Evolutionary conservation across 305 asterid species (phyloP).

Genomic region (Fraxinus xanthoxyloides): DNA sequence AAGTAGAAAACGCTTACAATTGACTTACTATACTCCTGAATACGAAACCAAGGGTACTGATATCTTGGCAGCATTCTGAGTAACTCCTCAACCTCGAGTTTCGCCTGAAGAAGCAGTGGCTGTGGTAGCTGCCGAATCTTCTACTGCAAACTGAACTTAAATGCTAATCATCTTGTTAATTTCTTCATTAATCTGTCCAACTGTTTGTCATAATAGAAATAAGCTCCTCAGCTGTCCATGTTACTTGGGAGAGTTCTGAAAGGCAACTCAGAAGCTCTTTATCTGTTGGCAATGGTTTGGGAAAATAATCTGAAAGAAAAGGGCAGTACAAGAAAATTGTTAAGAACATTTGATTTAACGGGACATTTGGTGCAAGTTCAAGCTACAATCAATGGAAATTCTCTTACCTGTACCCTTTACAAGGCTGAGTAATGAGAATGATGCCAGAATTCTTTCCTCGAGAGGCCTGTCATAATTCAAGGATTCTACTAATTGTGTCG

Average conservation of each 20-base stretch:
- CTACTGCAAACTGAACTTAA: background rate
- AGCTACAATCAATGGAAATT: background rate
- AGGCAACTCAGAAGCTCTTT: conserved; percentile 41
- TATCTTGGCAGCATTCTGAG: background rate
- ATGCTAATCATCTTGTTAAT: background rate
- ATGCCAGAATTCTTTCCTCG: conserved; percentile 71
- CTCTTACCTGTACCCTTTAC: conserved; percentile 55
- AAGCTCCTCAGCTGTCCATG: conserved; percentile 78
- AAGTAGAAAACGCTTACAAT: background rate
- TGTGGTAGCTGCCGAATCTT: background rate
- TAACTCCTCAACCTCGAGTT: background rate
- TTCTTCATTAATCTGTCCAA: background rate
- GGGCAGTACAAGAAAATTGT: background rate
- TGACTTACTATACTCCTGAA: background rate
- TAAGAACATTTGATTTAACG: background rate
- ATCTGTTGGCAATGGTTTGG: conserved; percentile 19
- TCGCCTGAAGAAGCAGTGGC: background rate
- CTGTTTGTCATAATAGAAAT: conserved; percentile 32
- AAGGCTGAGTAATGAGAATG: conserved; percentile 54
- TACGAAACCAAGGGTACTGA: background rate
- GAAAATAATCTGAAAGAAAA: conserved; percentile 42
- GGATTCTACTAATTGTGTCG: conserved; percentile 41
- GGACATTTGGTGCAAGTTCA: background rate
- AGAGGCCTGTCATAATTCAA: conserved; percentile 35
- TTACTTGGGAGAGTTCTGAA: conserved; percentile 43